Evolutionary conservation across 2,329 filamentous ascomycete species (phyloP).

Genomic region (Drechmeria coniospora): DNA sequence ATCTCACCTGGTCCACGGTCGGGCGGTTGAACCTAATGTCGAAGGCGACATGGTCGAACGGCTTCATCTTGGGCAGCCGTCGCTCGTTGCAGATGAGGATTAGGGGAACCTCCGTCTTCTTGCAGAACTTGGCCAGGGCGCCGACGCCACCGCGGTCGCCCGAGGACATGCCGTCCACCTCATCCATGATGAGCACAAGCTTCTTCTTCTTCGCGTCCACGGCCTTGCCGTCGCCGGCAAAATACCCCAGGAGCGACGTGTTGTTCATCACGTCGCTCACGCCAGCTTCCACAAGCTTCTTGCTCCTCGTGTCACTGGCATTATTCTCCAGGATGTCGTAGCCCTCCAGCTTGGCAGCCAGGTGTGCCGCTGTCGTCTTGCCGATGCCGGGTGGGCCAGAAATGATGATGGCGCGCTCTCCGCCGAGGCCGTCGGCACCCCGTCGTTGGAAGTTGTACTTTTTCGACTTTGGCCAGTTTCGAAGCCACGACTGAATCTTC

Average conservation of each 20-base stretch:
- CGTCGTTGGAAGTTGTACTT: conserved; percentile 69
- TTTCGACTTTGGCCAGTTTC: conserved; percentile 63
- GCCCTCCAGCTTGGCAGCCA: conserved; percentile 82
- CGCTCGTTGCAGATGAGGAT: conserved; percentile 98
- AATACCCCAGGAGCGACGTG: conserved; percentile 81
- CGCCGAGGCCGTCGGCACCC: conserved; percentile 72
- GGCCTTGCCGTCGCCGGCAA: conserved; percentile 67
- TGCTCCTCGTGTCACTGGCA: conserved; percentile 88
- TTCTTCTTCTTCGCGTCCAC: conserved; percentile 78
- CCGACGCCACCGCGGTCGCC: conserved; percentile 93
- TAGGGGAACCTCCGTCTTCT: conserved; percentile 84
- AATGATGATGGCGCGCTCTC: conserved; percentile 79
- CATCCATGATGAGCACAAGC: conserved; percentile 93
- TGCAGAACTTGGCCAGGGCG: conserved; percentile 84
- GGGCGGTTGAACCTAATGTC: conserved; percentile 82
- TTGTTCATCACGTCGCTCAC: conserved; percentile 88
- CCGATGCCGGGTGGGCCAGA: conserved; percentile 92
- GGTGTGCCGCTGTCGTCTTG: conserved; percentile 91
- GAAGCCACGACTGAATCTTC: conserved; percentile 77
- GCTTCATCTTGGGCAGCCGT: conserved; percentile 89
- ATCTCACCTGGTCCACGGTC: conserved; percentile 79
- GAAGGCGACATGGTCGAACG: conserved; percentile 74
- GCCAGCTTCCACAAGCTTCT: conserved; percentile 81
- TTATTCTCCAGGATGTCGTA: conserved; percentile 93
- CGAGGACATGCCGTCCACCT: conserved; percentile 97